Base-by-base conservation (phyloP, 805 yeast species). In the Starmerella vitae region DNA sequence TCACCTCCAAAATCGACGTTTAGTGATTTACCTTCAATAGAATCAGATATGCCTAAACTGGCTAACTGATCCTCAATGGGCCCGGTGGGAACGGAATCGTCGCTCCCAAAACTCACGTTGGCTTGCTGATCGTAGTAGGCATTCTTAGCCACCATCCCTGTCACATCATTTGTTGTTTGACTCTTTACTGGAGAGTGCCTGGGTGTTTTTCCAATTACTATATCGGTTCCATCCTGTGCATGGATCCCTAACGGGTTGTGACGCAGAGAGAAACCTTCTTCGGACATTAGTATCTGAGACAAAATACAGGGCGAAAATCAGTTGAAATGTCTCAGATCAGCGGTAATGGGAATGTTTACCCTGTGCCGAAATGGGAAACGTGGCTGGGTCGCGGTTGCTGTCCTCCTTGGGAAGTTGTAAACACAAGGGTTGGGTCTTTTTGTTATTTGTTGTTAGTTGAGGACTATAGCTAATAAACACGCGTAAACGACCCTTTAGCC, bases 191-290 rank as follows among this genome's bases (percentile, higher is more conserved):
- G 13, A 1, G 38, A 25, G 25, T 43, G 39, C 12, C 46, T 43
- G 15, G 49, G 46, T 2, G 38, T 20, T 22, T 32, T 33, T 4
- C 41, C 47, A 9, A 49, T 26, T 10, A 58, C 49, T 31, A 57
- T 37, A 36, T 59, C 62, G 5, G 56, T 33, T 20, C 62, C 63
- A 46, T 59, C 63, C 17, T 19, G 32, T 27, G 53, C 46, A 25
- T 54, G 52, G 19, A 59, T 59, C 31, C 58, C 59, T 30, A 59
- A 42, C 13, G 63, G 63, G 38, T 59, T 59, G 19, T 43, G 51
- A 29, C 58, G 52, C 28, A 58, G 27, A 30, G 36, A 31, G 12
- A 42, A 34, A 17, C 38, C 17, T 26, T 42, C 43, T 20, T 51
- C 40, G 40, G 47, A 6, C 34, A 31, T 31, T n/a, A n/a, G n/a